A percentile compares a stretch with the other conserved stretches of the same genome.
Evolutionary conservation across 2,329 filamentous ascomycete species (phyloP).

Genomic region (Colletotrichum tofieldiae): DNA sequence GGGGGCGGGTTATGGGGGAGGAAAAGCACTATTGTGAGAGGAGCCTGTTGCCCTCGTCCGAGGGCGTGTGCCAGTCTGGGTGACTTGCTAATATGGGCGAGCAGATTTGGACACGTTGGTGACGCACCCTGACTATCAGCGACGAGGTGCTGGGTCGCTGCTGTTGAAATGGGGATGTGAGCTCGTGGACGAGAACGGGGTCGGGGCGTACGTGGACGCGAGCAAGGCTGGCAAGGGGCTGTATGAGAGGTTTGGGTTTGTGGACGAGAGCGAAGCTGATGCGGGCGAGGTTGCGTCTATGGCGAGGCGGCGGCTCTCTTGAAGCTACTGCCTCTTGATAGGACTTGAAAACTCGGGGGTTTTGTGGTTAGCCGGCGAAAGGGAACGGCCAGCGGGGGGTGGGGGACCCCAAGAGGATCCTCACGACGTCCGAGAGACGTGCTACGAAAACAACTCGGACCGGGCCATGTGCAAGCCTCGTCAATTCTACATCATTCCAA

Average conservation of each 20-base stretch:
- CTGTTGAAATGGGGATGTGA: conserved; percentile 48
- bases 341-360: background rate
- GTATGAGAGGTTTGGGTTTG: conserved; percentile 30
- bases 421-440: background rate
- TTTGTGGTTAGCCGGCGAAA: background rate
- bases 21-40: conserved; percentile 32
- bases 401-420: background rate
- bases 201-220: conserved; percentile 48
- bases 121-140: conserved; percentile 48
- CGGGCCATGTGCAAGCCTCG: background rate
- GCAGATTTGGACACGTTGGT: conserved; percentile 47
- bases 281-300: conserved; percentile 7
- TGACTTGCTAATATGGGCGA: background rate
- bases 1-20: conserved; percentile 17
- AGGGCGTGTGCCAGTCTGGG: background rate
- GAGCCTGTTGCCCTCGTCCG: no score
- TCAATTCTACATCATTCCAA: background rate
- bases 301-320: conserved; percentile 3
- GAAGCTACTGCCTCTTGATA: background rate
- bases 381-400: background rate
- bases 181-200: conserved; percentile 44
- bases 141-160: conserved; percentile 47
- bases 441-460: background rate
- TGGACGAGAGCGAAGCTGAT: conserved; percentile 21
- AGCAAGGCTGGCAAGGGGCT: conserved; percentile 33